phyloP scores from a whole-genome alignment of 495 filamentous ascomycete genomes.

The Podospora australis region DNA sequence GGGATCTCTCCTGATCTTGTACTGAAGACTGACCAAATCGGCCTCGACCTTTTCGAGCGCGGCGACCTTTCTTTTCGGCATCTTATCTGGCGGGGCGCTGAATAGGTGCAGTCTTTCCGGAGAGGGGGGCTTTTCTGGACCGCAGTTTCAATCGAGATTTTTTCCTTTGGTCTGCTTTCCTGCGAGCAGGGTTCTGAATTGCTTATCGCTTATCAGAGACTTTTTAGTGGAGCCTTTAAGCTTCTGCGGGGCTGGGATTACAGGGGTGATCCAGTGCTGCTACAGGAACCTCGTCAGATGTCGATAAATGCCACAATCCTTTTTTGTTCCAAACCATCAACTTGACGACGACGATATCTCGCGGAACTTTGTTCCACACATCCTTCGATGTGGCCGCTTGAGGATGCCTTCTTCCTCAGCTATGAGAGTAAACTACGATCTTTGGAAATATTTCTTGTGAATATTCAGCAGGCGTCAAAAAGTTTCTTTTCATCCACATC shows the following conservation, averaged over 20 bases:
- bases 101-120: neutral
- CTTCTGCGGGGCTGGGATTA: neutral
- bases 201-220: conserved; percentile 16
- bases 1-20: conserved; percentile 82
- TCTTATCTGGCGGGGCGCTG: conserved; percentile 30
- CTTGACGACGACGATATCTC: too few relatives aligned
- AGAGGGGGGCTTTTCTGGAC: neutral
- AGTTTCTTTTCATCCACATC: too few relatives aligned
- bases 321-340: too few relatives aligned
- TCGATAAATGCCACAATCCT: too few relatives aligned
- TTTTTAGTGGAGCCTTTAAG: conserved; percentile 13
- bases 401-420: too few relatives aligned
- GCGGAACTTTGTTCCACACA: too few relatives aligned
- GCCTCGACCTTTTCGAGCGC: conserved; percentile 94
- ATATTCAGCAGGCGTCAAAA: too few relatives aligned
- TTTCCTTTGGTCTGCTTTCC: neutral
- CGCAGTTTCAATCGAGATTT: conserved; percentile 14
- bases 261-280: too few relatives aligned
- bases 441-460: too few relatives aligned
- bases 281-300: too few relatives aligned
- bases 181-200: neutral
- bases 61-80: conserved; percentile 80
- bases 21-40: conserved; percentile 79
- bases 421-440: too few relatives aligned
- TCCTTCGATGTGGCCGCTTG: too few relatives aligned